Percentiles rank a stretch among this genome's conserved stretches.
Evolutionary conservation across 2,329 filamentous ascomycete species (phyloP).

Genomic region (Microdochium nivale): DNA sequence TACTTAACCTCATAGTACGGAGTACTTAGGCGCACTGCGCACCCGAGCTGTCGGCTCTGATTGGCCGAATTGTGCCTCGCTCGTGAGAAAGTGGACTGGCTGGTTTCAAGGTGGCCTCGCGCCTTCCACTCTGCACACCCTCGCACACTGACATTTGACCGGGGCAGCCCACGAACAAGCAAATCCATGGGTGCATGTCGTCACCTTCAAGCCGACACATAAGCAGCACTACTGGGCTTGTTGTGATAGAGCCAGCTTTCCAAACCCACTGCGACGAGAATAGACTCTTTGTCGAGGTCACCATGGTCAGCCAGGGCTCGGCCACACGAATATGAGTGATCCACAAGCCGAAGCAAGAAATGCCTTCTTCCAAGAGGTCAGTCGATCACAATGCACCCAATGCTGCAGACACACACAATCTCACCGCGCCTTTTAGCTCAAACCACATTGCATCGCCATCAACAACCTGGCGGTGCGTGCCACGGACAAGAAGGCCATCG

Average conservation of each 20-base stretch:
- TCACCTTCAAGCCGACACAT: neutral
- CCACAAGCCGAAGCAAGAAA: slow-evolving; percentile 10
- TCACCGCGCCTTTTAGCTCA: slow-evolving; percentile 36
- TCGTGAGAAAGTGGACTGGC: too few species aligned
- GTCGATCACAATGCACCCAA: neutral
- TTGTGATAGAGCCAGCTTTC: too few species aligned
- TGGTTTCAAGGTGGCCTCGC: too few species aligned
- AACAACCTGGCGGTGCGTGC: slow-evolving; percentile 47
- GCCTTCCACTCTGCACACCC: too few species aligned
- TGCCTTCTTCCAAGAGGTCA: slow-evolving; percentile 22
- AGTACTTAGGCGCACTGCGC: too few species aligned
- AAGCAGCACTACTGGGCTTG: neutral
- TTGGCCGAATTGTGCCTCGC: too few species aligned
- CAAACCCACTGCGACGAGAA: neutral
- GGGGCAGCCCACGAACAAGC: neutral
- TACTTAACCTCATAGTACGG: too few species aligned
- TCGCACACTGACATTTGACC: too few species aligned
- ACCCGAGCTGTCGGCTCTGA: too few species aligned
- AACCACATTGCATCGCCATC: slow-evolving; percentile 52
- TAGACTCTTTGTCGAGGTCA: neutral
- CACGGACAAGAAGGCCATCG: slow-evolving; percentile 28
- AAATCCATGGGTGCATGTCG: neutral
- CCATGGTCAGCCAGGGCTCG: neutral
- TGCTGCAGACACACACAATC: neutral
- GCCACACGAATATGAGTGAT: neutral